These are phyloP conservation scores for Diaporthe caulivora DNA, from an alignment of 2,329 filamentous ascomycete genomes.

Conservation along the genomic window DNA sequence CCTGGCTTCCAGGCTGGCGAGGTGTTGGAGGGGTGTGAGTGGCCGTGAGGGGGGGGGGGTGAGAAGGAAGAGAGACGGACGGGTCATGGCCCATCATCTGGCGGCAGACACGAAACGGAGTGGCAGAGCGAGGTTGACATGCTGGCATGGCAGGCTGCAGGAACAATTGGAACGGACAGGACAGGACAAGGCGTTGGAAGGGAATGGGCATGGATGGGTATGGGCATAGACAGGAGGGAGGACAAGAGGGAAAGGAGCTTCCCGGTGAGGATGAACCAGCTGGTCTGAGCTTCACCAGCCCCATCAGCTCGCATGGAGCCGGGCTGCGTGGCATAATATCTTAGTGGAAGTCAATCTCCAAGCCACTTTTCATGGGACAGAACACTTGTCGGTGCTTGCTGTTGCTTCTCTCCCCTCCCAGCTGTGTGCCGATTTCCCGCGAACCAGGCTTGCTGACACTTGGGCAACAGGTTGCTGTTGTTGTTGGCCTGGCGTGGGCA, in stretches of 20 bases:
- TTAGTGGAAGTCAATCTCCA: constrained; percentile 30
- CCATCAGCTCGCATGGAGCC: constrained; percentile 26
- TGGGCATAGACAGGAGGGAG: neutral
- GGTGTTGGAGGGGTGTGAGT: too few relatives aligned
- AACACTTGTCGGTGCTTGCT: neutral
- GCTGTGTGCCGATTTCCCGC: neutral
- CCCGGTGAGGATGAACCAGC: neutral
- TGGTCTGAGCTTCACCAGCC: constrained; percentile 23
- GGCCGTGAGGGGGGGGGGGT: neutral
- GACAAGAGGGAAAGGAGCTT: neutral
- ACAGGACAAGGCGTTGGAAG: constrained; percentile 12
- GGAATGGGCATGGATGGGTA: too few relatives aligned
- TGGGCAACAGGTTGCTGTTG: neutral
- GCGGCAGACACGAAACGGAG: constrained; percentile 4
- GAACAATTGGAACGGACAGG: constrained; percentile 3
- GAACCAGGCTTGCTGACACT: neutral
- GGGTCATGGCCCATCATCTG: neutral
- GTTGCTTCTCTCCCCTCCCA: neutral
- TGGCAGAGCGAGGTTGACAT: neutral
- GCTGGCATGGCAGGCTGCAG: constrained; percentile 20
- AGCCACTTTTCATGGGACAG: constrained; percentile 3
- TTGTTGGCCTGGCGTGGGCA: neutral
- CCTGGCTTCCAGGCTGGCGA: too few relatives aligned
- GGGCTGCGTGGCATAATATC: constrained; percentile 36
- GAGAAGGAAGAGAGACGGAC: neutral